Evolutionary conservation across 495 filamentous ascomycete genomes (phyloP).

Genomic region (Podospora didyma): DNA sequence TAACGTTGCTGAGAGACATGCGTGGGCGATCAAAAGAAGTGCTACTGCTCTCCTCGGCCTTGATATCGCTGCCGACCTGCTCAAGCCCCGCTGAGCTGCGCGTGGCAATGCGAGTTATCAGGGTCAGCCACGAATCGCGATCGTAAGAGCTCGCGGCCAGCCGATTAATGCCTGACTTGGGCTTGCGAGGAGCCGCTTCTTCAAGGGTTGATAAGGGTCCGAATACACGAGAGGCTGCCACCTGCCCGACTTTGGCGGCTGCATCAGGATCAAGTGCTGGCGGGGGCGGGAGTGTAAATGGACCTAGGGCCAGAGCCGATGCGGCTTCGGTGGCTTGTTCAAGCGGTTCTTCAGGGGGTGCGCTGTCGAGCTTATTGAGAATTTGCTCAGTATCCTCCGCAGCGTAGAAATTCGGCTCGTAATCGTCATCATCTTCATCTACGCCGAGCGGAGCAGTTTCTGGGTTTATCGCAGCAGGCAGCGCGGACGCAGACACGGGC

Average conservation of each 20-base stretch:
- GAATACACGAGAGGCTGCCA: slow-evolving; percentile 72
- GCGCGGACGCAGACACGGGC: slow-evolving; percentile 17
- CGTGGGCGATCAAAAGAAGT: slow-evolving; percentile 17
- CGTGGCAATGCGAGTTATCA: slow-evolving; percentile 83
- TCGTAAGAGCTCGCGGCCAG: slow-evolving; percentile 83
- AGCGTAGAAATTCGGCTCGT: slow-evolving; percentile 77
- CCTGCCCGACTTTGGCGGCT: slow-evolving; percentile 61
- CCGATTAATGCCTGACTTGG: slow-evolving; percentile 69
- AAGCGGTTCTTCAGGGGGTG: slow-evolving; percentile 46
- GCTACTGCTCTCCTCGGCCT: slow-evolving; percentile 40
- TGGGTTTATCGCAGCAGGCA: slow-evolving; percentile 42
- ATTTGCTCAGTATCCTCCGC: slow-evolving; percentile 70
- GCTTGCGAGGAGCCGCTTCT: slow-evolving; percentile 45
- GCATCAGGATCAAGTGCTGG: slow-evolving; percentile 66
- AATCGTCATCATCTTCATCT: slow-evolving; percentile 79
- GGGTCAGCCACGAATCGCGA: slow-evolving; percentile 83
- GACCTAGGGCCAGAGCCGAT: slow-evolving; percentile 47
- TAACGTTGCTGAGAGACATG: slow-evolving; percentile 55
- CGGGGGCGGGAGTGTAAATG: slow-evolving; percentile 77
- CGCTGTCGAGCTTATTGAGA: slow-evolving; percentile 64
- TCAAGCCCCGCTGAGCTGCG: slow-evolving; percentile 68
- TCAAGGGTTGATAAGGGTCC: slow-evolving; percentile 67
- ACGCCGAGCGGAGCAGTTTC: slow-evolving; percentile 47
- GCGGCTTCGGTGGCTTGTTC: slow-evolving; percentile 31
- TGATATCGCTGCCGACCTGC: slow-evolving; percentile 37